phyloP scores from a whole-genome alignment of 2,329 filamentous ascomycete genomes.

The Venturia asperata region DNA sequence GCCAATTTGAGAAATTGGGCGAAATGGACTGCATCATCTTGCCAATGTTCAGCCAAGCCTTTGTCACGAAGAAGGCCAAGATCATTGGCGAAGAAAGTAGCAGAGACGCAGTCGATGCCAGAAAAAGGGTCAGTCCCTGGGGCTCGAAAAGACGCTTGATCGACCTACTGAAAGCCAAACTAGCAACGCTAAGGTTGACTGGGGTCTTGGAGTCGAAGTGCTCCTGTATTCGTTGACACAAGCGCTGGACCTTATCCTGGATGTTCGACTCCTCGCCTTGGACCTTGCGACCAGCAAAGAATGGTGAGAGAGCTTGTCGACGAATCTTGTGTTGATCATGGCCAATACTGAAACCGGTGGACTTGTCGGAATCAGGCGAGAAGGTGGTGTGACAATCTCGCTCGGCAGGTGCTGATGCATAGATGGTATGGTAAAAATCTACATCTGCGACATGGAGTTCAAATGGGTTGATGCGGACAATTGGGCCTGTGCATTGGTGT shows the following conservation, averaged over 20 bases:
- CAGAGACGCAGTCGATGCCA: not conserved
- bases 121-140: not conserved
- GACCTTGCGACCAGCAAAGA: constrained; percentile 30
- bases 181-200: not conserved
- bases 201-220: not conserved
- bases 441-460: constrained; percentile 24
- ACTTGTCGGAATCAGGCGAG: constrained; percentile 13
- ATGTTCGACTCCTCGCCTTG: constrained; percentile 26
- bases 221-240: constrained; percentile 19
- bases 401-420: not conserved
- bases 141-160: not conserved
- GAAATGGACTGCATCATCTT: not conserved
- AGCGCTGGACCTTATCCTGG: constrained; percentile 24
- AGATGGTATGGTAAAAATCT: constrained; percentile 22
- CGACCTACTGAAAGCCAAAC: constrained; percentile 1
- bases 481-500: constrained; percentile 22
- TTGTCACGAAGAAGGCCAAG: not conserved
- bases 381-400: constrained; percentile 5
- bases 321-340: constrained; percentile 27
- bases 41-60: not conserved
- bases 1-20: not conserved
- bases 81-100: not conserved
- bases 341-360: constrained; percentile 17
- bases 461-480: constrained; percentile 25
- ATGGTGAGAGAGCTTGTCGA: constrained; percentile 28